Percentiles rank a stretch among this genome's conserved stretches.
Evolutionary conservation across 768 basidiomycete genomes (phyloP).

Genomic region (Termitomyces sp.): DNA sequence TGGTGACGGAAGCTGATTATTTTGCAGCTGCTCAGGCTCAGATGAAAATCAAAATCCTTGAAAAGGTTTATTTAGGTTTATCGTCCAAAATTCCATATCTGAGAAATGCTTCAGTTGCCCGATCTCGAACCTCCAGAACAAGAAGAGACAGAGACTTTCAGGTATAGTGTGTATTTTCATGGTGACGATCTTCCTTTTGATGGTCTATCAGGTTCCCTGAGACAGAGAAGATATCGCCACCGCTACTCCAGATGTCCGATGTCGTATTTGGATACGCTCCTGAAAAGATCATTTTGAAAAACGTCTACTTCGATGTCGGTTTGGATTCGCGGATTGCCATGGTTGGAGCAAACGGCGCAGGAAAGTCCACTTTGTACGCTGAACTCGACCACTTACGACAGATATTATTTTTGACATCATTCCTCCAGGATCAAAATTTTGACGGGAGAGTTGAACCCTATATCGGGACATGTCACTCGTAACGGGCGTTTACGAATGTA

Average conservation of each 20-base stretch:
- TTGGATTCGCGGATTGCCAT: conserved; percentile 95
- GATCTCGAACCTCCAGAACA: conserved; percentile 90
- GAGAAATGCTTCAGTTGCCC: conserved; percentile 56
- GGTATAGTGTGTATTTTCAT: conserved; percentile 31
- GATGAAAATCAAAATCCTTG: conserved; percentile 69
- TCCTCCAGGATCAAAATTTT: conserved; percentile 82
- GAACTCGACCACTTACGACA: neutral
- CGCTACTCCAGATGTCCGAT: conserved; percentile 87
- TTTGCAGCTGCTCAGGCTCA: conserved; percentile 81
- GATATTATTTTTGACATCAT: conserved; percentile 2
- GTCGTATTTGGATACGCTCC: conserved; percentile 85
- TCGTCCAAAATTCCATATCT: neutral
- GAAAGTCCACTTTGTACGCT: conserved; percentile 89
- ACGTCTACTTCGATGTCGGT: conserved; percentile 86
- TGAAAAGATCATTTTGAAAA: conserved; percentile 73
- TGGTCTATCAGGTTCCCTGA: conserved; percentile 72
- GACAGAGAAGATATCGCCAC: conserved; percentile 96
- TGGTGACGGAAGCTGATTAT: neutral
- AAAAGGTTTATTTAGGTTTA: conserved; percentile 51
- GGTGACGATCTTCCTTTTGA: neutral
- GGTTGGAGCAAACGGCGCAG: conserved; percentile 93
- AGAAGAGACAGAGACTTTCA: conserved; percentile 93
- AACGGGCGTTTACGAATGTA: conserved; percentile 92
- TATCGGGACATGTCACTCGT: conserved; percentile 77
- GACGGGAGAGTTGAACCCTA: conserved; percentile 76